Conservation (phyloP, 768 basidiomycete genomes). For the Podaxis mareebaensis region DNA sequence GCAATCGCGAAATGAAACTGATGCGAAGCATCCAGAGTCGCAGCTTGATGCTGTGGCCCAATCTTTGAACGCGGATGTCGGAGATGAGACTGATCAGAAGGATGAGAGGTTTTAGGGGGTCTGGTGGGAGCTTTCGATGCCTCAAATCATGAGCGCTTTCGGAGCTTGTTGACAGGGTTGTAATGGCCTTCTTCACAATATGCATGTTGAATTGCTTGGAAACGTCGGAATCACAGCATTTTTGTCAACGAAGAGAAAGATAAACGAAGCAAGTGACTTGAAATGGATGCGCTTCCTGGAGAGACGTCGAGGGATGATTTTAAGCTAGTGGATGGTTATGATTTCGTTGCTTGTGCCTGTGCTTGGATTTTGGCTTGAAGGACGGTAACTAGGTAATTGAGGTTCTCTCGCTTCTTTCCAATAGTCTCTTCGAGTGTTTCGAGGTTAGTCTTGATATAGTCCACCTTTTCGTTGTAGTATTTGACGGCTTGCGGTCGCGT, state of each 20-base stretch:
- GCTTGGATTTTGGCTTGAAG: constrained; percentile 63
- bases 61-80: background rate
- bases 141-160: background rate
- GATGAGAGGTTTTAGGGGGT: background rate
- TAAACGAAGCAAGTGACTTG: background rate
- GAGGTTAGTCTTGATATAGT: constrained; percentile 80
- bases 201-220: background rate
- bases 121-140: background rate
- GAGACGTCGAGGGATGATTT: background rate
- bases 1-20: background rate
- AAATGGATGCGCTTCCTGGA: background rate
- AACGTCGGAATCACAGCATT: background rate
- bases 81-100: background rate
- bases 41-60: background rate
- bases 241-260: background rate
- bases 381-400: constrained; percentile 70
- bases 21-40: background rate
- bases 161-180: too few relatives aligned
- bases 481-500: constrained; percentile 76
- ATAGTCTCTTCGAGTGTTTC: constrained; percentile 89
- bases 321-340: background rate
- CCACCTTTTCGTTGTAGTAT: constrained; percentile 81
- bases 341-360: constrained; percentile 20
- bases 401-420: constrained; percentile 87
- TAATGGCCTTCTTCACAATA: background rate